These are phyloP conservation scores for Penicillium cinerascens DNA, from an alignment of 495 filamentous ascomycete genomes.

Conservation along the genomic window DNA sequence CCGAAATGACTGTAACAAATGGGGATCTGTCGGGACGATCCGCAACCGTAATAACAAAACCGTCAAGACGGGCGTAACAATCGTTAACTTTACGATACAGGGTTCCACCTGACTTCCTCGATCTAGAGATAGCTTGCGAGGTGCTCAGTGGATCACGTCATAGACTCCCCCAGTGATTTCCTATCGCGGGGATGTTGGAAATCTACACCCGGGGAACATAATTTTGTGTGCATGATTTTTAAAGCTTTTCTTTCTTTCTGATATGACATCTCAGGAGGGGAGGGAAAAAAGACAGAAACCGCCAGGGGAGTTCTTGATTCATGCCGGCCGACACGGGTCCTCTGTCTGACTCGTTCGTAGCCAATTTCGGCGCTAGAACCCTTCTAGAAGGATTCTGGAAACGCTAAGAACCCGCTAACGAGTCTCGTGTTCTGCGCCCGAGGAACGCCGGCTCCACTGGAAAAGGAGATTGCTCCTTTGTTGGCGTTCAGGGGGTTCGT, in stretches of 20 bases:
- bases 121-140: constrained; percentile 7
- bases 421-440: constrained; percentile 5
- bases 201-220: neutral
- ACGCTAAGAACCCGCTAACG: constrained; percentile 23
- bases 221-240: neutral
- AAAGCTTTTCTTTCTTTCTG: neutral
- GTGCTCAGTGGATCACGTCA: constrained; percentile 16
- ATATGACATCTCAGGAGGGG: neutral
- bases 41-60: neutral
- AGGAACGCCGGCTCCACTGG: constrained; percentile 3
- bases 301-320: neutral
- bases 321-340: neutral
- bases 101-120: neutral
- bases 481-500: neutral
- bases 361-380: constrained; percentile 28
- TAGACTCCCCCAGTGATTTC: constrained; percentile 12
- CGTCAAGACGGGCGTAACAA: neutral
- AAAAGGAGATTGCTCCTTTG: constrained; percentile 4
- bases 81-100: neutral
- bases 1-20: neutral
- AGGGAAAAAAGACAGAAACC: neutral
- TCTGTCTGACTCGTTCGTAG: neutral
- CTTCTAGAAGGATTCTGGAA: constrained; percentile 37
- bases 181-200: neutral
- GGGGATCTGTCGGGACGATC: constrained; percentile 15